Evolutionary conservation across 441 rosid genomes (phyloP).

Genomic region (Mallotus repandus): DNA sequence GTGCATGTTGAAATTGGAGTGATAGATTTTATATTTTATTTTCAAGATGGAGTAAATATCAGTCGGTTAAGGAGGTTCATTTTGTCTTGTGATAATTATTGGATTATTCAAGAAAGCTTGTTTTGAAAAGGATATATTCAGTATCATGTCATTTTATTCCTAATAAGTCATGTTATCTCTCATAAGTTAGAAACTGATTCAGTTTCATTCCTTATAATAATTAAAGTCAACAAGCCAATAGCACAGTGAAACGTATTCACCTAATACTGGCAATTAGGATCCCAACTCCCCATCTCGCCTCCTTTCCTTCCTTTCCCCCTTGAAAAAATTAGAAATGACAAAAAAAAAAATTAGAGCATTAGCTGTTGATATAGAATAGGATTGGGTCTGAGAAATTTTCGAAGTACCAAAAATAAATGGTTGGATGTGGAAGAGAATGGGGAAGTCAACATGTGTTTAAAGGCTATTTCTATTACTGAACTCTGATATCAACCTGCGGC

Average conservation of each 20-base stretch:
- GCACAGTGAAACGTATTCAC: neutral
- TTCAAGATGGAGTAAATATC: neutral
- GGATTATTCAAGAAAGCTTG: conserved; percentile 1
- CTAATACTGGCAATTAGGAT: neutral
- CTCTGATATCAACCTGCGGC: neutral
- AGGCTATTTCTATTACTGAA: neutral
- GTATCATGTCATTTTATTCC: neutral
- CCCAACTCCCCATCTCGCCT: neutral
- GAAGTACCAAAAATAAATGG: neutral
- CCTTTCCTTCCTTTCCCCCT: neutral
- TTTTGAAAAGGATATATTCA: neutral
- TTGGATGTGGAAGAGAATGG: neutral
- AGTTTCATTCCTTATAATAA: neutral
- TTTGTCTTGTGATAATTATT: neutral
- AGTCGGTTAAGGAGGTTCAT: neutral
- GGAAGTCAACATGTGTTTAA: neutral
- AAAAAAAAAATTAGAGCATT: too few species aligned
- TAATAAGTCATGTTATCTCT: neutral
- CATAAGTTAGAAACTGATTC: neutral
- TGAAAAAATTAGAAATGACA: neutral
- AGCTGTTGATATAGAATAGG: neutral
- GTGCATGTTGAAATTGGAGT: neutral
- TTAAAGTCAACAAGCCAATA: neutral
- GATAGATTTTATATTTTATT: neutral
- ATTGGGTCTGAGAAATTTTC: neutral